Conservation (phyloP, 2,329 filamentous ascomycete species). For the Trichophyton simii region DNA sequence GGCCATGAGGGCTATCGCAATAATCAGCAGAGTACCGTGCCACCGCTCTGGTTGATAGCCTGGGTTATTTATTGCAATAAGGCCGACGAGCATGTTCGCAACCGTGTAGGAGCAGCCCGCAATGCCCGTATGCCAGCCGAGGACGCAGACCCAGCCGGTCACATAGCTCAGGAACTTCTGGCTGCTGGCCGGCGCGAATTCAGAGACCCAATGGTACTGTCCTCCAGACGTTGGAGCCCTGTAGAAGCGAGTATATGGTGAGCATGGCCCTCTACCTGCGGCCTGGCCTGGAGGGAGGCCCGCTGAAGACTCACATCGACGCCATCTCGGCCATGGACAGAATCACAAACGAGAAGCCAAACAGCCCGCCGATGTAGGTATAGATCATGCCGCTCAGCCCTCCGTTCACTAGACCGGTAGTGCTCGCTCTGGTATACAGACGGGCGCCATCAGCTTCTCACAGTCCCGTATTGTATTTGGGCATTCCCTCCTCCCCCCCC, state of each 20-base stretch:
- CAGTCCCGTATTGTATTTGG: too few species aligned
- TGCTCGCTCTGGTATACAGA: slow-evolving; percentile 7
- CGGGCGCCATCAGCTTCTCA: background rate
- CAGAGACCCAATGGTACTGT: slow-evolving; percentile 27
- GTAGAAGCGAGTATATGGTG: background rate
- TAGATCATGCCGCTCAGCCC: slow-evolving; percentile 11
- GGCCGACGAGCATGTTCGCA: slow-evolving; percentile 23
- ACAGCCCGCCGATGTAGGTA: slow-evolving; percentile 9
- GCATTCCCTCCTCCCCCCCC: too few species aligned
- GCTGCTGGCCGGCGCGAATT: slow-evolving; percentile 23
- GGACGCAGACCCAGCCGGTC: slow-evolving; percentile 21
- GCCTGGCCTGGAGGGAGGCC: background rate
- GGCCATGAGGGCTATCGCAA: slow-evolving; percentile 16
- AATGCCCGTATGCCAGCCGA: slow-evolving; percentile 21
- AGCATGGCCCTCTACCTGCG: slow-evolving; percentile 2
- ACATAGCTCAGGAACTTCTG: slow-evolving; percentile 25
- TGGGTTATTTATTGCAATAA: slow-evolving; percentile 22
- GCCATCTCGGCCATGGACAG: slow-evolving; percentile 11
- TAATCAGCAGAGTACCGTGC: slow-evolving; percentile 22
- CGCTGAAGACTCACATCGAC: slow-evolving; percentile 9
- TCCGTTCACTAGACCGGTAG: slow-evolving; percentile 9
- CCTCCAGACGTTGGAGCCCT: slow-evolving; percentile 28
- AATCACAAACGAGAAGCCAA: slow-evolving; percentile 7
- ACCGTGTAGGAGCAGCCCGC: slow-evolving; percentile 19
- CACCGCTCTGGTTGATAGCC: slow-evolving; percentile 19